phyloP scores from a whole-genome alignment of 2,329 filamentous ascomycete species.

The Tolypocladium endophyticum region DNA sequence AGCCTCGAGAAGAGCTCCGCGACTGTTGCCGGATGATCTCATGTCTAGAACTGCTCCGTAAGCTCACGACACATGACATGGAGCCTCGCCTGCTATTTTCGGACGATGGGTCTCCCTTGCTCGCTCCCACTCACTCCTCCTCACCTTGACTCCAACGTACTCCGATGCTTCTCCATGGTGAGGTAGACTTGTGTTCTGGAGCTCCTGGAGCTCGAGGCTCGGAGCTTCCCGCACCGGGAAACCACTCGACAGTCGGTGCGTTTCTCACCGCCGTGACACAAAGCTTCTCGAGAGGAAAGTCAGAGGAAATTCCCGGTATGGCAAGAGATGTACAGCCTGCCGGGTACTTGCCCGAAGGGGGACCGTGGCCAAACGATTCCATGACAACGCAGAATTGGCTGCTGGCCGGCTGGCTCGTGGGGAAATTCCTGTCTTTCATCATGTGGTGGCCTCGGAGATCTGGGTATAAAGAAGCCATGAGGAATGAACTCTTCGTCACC shows the following conservation, averaged over 20 bases:
- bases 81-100: not conserved
- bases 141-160: not conserved
- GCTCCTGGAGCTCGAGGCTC: conserved; percentile 4
- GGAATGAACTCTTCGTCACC: conserved; percentile 2
- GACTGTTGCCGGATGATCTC: not conserved
- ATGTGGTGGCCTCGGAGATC: not conserved
- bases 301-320: not conserved
- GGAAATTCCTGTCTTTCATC: conserved; percentile 1
- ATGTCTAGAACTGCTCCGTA: conserved; percentile 9
- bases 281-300: not conserved
- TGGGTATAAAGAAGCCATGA: conserved; percentile 1
- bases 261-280: conserved; percentile 9
- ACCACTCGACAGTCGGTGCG: conserved; percentile 12
- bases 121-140: not conserved
- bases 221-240: conserved; percentile 11
- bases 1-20: no score
- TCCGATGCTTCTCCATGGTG: not conserved
- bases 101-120: not conserved
- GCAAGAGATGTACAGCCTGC: not conserved
- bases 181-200: conserved; percentile 2
- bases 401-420: not conserved
- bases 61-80: conserved; percentile 10
- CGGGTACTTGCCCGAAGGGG: not conserved
- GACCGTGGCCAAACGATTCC: not conserved
- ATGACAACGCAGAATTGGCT: not conserved